Evolutionary conservation across 371 early-diverging fungal species (phyloP).

Genomic region (Rhizopus sp.): DNA sequence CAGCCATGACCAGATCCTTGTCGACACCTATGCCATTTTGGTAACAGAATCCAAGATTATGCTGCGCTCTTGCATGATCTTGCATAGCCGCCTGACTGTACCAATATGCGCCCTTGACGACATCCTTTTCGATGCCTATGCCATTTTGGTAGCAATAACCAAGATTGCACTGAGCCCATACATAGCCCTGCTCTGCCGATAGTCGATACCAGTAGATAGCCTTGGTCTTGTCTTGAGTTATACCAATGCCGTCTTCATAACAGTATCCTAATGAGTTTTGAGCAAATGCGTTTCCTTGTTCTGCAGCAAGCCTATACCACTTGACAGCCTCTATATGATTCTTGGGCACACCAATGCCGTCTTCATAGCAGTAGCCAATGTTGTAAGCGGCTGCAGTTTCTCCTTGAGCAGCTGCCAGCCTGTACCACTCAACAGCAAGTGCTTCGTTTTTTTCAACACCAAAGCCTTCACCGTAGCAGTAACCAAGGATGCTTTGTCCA

Average conservation of each 20-base stretch:
- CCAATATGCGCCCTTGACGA: slow-evolving; percentile 74
- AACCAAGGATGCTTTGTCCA: slow-evolving; percentile 74
- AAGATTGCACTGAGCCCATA: slow-evolving; percentile 73
- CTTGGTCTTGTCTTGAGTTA: slow-evolving; percentile 47
- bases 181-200: slow-evolving; percentile 66
- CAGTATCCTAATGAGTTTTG: slow-evolving; percentile 83
- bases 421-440: slow-evolving; percentile 75
- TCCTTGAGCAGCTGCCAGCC: slow-evolving; percentile 62
- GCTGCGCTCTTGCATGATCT: slow-evolving; percentile 81
- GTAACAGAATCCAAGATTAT: slow-evolving; percentile 87
- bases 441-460: slow-evolving; percentile 71
- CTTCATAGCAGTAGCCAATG: slow-evolving; percentile 83
- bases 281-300: slow-evolving; percentile 79
- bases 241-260: slow-evolving; percentile 79
- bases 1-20: slow-evolving; percentile 63
- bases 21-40: slow-evolving; percentile 81
- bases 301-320: slow-evolving; percentile 76
- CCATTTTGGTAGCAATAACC: slow-evolving; percentile 88
- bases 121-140: slow-evolving; percentile 70
- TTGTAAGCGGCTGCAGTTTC: slow-evolving; percentile 81
- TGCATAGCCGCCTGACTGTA: slow-evolving; percentile 77
- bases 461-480: slow-evolving; percentile 79
- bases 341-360: slow-evolving; percentile 76
- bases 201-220: slow-evolving; percentile 69
- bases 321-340: slow-evolving; percentile 68